phyloP scores from a whole-genome alignment of 305 asterid species.

The Andrographis paniculata region DNA sequence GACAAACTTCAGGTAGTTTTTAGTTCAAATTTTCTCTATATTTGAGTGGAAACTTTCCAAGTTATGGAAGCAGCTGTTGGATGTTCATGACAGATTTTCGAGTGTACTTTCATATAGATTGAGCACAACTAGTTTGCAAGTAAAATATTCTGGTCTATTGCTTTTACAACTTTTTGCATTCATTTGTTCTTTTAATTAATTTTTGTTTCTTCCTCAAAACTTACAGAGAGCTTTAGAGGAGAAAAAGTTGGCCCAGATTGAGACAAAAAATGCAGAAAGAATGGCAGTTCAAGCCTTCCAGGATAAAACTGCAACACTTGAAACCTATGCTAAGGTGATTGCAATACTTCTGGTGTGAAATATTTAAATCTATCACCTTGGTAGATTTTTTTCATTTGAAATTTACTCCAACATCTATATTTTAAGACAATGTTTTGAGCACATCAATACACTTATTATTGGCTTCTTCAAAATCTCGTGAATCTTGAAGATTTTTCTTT shows the following conservation, averaged over 20 bases:
- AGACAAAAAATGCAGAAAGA: constrained; percentile 75
- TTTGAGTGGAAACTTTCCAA: constrained; percentile 3
- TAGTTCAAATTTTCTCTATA: neutral
- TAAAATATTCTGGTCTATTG: too few relatives aligned
- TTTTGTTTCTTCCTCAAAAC: constrained; percentile 14
- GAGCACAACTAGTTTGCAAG: too few relatives aligned
- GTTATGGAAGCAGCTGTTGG: constrained; percentile 6
- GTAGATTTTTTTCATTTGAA: constrained; percentile 6
- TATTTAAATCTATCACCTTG: too few relatives aligned
- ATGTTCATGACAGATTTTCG: neutral
- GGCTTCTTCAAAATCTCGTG: neutral
- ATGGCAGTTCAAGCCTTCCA: constrained; percentile 59
- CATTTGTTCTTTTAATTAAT: neutral
- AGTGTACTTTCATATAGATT: too few relatives aligned
- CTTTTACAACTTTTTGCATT: constrained; percentile 11
- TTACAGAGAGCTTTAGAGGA: constrained; percentile 70
- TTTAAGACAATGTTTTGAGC: too few relatives aligned
- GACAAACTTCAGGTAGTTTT: constrained; percentile 83
- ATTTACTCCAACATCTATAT: too few relatives aligned
- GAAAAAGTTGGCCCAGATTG: constrained; percentile 47
- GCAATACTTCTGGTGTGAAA: too few relatives aligned
- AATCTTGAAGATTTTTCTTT: constrained; percentile 6
- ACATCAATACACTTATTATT: too few relatives aligned
- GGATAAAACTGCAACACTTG: constrained; percentile 60
- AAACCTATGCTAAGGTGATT: constrained; percentile 69